These are phyloP conservation scores for Grammothele lineata DNA, from an alignment of 768 basidiomycete species.

Conservation along the genomic window DNA sequence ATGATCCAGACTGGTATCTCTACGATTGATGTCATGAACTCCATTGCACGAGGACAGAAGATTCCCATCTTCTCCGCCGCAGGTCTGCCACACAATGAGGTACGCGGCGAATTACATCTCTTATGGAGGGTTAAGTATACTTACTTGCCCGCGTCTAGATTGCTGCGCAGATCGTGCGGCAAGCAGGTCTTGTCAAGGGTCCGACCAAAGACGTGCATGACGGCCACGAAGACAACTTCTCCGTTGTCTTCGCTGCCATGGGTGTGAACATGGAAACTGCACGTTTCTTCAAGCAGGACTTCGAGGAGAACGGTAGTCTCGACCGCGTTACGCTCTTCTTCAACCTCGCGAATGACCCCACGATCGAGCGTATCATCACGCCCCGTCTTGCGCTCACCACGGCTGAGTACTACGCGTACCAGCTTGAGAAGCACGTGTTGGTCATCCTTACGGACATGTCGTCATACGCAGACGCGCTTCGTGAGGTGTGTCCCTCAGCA, in stretches of 20 bases:
- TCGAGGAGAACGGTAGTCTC: conserved; percentile 96
- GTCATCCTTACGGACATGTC: conserved; percentile 99
- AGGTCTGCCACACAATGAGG: conserved; percentile 98
- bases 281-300: conserved; percentile 99
- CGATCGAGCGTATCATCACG: conserved; percentile 99
- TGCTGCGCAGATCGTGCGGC: conserved; percentile 99
- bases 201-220: conserved; percentile 98
- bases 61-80: conserved; percentile 99
- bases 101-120: conserved; percentile 31
- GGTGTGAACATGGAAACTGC: conserved; percentile 99
- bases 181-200: conserved; percentile 94
- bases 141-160: conserved; percentile 50
- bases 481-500: conserved; percentile 67
- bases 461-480: conserved; percentile 93
- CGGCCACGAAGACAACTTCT: conserved; percentile 99
- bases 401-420: conserved; percentile 99
- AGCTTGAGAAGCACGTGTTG: conserved; percentile 98
- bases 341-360: conserved; percentile 98
- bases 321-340: conserved; percentile 98
- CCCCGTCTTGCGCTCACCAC: conserved; percentile 97
- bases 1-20: conserved; percentile 99
- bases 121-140: conserved; percentile 1
- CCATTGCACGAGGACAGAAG: conserved; percentile 99
- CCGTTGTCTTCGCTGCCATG: conserved; percentile 99
- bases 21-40: conserved; percentile 97